Evolutionary conservation across 2,329 filamentous ascomycete species (phyloP).

Genomic region (Neophaeococcomyces mojaviensis): DNA sequence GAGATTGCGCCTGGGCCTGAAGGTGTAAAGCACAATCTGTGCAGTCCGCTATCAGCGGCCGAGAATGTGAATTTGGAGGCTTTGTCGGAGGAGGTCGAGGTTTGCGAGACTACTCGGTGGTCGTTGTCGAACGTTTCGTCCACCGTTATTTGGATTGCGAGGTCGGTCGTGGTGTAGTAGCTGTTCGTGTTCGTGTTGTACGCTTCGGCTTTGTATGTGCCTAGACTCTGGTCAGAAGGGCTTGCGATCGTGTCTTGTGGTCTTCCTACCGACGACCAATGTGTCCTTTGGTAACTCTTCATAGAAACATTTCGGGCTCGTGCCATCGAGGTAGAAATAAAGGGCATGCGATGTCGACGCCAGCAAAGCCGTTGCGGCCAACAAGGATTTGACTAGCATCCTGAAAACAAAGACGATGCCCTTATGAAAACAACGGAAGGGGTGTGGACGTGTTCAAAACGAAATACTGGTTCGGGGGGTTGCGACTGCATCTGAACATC

Average conservation of each 20-base stretch:
- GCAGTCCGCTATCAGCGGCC: constrained; percentile 87
- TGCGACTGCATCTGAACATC: too few relatives aligned
- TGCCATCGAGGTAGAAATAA: constrained; percentile 91
- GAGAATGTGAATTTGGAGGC: constrained; percentile 90
- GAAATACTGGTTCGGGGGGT: too few relatives aligned
- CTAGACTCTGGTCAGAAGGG: constrained; percentile 33
- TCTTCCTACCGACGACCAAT: constrained; percentile 70
- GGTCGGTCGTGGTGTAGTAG: constrained; percentile 66
- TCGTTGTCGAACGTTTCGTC: constrained; percentile 97
- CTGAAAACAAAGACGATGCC: too few relatives aligned
- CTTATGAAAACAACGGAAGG: too few relatives aligned
- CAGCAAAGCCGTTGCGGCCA: constrained; percentile 23
- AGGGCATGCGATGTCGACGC: constrained; percentile 66
- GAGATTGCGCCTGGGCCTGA: constrained; percentile 62
- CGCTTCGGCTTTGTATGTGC: constrained; percentile 81
- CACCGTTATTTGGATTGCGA: constrained; percentile 84
- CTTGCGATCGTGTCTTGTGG: not conserved
- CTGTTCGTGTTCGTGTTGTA: constrained; percentile 62
- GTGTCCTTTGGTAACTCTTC: constrained; percentile 98
- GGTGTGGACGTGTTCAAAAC: too few relatives aligned
- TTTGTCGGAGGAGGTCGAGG: constrained; percentile 65
- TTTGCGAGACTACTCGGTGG: constrained; percentile 69
- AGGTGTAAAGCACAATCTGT: constrained; percentile 90
- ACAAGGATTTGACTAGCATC: constrained; percentile 15
- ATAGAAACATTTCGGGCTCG: constrained; percentile 87